Evolutionary conservation across 495 filamentous ascomycete species (phyloP).

Genomic region (Cairneyella variabilis): DNA sequence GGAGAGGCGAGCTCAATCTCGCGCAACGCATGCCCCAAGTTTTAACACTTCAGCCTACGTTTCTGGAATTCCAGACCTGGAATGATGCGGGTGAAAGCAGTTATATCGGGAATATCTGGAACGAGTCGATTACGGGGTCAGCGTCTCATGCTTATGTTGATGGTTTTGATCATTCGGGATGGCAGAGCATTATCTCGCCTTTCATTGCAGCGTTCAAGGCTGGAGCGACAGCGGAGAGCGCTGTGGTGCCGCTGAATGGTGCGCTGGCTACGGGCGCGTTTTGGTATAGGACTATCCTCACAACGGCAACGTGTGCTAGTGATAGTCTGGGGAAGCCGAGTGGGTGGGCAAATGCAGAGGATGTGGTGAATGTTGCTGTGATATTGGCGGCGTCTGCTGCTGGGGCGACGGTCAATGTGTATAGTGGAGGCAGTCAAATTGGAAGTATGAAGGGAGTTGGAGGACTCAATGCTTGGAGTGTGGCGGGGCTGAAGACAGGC

Average conservation of each 20-base stretch:
- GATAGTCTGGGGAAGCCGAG: neutral
- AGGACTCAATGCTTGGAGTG: neutral
- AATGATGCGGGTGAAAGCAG: conserved; percentile 43
- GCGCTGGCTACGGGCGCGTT: conserved; percentile 13
- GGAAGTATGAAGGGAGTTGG: neutral
- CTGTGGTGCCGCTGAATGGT: conserved; percentile 20
- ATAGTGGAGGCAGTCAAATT: neutral
- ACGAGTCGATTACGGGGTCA: conserved; percentile 25
- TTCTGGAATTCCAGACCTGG: conserved; percentile 35
- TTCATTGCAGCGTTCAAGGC: conserved; percentile 36
- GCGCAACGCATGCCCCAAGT: conserved; percentile 24
- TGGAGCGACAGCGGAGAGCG: conserved; percentile 20
- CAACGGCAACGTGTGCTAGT: conserved; percentile 6
- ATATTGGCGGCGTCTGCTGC: neutral
- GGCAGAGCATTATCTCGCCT: conserved; percentile 29
- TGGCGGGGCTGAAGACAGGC: neutral
- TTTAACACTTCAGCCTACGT: conserved; percentile 27
- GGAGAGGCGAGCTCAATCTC: conserved; percentile 38
- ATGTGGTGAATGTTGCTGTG: conserved; percentile 3
- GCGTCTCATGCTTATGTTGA: conserved; percentile 29
- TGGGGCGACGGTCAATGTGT: neutral
- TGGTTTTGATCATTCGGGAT: conserved; percentile 29
- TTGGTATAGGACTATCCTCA: conserved; percentile 21
- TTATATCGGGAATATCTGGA: conserved; percentile 41
- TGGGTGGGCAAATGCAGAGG: neutral